Evolutionary conservation across 2,329 filamentous ascomycete genomes (phyloP).

Genomic region (Sporothrix euskadiensis): DNA sequence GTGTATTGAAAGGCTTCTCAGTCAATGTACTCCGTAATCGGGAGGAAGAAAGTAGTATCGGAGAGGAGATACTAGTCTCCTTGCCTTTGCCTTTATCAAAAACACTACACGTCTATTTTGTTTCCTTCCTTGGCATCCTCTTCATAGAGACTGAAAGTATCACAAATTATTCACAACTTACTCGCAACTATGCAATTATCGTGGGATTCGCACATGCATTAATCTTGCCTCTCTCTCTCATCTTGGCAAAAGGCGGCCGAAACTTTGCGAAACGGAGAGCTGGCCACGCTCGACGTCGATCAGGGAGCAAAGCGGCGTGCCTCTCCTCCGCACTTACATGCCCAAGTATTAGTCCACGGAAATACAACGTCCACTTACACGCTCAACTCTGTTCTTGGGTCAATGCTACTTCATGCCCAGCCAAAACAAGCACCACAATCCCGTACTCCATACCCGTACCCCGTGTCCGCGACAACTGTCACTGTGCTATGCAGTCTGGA

Average conservation of each 20-base stretch:
- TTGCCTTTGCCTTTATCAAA: too few relatives aligned
- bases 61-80: too few relatives aligned
- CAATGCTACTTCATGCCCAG: conserved; percentile 9
- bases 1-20: background rate
- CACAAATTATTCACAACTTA: background rate
- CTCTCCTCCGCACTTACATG: background rate
- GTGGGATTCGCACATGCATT: background rate
- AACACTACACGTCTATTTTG: background rate
- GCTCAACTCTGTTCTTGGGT: background rate
- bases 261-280: conserved; percentile 37
- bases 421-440: conserved; percentile 15
- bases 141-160: background rate
- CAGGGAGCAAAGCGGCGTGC: conserved; percentile 32
- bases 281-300: conserved; percentile 36
- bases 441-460: conserved; percentile 10
- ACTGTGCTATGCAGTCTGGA: background rate
- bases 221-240: background rate
- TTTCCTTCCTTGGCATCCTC: background rate
- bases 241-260: conserved; percentile 31
- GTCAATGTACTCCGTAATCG: background rate
- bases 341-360: background rate
- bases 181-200: background rate
- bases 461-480: background rate
- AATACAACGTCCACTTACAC: background rate
- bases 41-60: background rate